Evolutionary conservation across 106 monocot genomes (phyloP).

Genomic region (Dioscorea dumetorum): DNA sequence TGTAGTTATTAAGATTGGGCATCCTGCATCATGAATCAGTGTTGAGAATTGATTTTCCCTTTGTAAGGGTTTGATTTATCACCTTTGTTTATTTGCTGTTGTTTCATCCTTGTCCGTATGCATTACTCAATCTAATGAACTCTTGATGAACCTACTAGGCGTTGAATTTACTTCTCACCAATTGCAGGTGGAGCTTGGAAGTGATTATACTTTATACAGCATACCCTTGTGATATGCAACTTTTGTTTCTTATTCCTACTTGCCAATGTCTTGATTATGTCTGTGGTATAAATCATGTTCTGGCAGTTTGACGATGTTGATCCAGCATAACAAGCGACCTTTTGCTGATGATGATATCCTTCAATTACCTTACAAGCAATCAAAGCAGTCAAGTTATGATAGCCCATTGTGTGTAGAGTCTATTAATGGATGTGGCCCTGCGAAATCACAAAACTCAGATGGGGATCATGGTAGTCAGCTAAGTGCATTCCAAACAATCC

Average conservation of each 20-base stretch:
- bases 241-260: not conserved
- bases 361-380: constrained; percentile 8
- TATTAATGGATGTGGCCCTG: not conserved
- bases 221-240: not conserved
- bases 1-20: no score
- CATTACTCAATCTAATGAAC: no score
- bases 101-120: no score
- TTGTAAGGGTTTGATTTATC: no score
- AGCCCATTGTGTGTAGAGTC: constrained; percentile 3
- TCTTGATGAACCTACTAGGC: no score
- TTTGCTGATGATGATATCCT: constrained; percentile 7
- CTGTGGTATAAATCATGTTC: no score
- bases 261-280: not conserved
- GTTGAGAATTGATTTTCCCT: no score
- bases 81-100: no score
- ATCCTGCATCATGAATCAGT: no score
- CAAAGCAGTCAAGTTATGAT: constrained; percentile 6
- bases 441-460: constrained; percentile 11
- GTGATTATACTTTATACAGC: no score
- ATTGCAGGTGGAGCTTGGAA: no score
- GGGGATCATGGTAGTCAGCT: not conserved
- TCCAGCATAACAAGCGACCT: constrained; percentile 22
- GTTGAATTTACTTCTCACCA: no score
- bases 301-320: constrained; percentile 38
- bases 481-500: constrained; percentile 3